Evolutionary conservation across 2,329 filamentous ascomycete species (phyloP).

Genomic region (Plenodomus biglobosus): DNA sequence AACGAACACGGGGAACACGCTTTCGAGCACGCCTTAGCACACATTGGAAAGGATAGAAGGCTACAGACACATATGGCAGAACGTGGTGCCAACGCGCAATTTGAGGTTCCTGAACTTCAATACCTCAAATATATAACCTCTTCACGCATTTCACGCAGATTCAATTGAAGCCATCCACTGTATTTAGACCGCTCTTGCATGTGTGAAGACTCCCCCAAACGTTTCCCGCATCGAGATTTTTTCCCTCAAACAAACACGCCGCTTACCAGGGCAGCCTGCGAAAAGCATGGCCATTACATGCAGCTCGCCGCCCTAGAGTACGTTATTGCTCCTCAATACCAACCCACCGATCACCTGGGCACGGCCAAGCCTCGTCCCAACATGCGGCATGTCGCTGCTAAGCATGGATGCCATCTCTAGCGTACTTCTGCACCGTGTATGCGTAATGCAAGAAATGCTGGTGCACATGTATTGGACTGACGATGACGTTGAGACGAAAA

Average conservation of each 20-base stretch:
- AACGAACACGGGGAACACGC: background rate
- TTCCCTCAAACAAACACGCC: constrained; percentile 7
- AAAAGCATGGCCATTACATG: background rate
- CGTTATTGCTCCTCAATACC: background rate
- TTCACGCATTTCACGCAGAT: background rate
- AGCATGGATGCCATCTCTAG: background rate
- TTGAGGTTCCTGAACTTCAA: no score
- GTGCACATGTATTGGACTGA: constrained; percentile 18
- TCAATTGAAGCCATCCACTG: background rate
- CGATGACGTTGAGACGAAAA: constrained; percentile 34
- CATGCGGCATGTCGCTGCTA: background rate
- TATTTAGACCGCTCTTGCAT: background rate
- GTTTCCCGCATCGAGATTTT: background rate
- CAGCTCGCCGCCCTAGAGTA: background rate
- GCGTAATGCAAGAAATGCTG: constrained; percentile 4
- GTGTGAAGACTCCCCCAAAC: background rate
- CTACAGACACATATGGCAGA: background rate
- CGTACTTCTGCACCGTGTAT: background rate
- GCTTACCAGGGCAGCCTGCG: background rate
- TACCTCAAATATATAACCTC: no score
- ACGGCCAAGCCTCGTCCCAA: constrained; percentile 3
- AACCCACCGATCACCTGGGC: constrained; percentile 8
- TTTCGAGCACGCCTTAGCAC: background rate
- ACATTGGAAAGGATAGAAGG: background rate
- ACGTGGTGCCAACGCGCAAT: background rate